A percentile compares a stretch with the other conserved stretches of the same genome.
Conservation (phyloP, 768 basidiomycete species). For the Clitopilus passeckerianus region DNA sequence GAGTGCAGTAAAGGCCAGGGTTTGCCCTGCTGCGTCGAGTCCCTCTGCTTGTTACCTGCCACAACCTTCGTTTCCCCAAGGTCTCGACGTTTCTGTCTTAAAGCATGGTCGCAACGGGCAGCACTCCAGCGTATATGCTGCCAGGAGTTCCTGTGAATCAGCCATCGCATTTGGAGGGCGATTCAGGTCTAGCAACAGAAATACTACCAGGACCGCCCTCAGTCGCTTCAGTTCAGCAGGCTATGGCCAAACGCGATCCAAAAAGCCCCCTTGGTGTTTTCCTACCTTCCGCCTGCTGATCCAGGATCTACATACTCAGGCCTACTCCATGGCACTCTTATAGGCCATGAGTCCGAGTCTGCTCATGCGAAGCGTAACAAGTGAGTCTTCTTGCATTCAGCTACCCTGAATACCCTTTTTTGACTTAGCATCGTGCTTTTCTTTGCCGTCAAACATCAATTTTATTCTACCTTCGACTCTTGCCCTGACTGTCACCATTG, state of each 20-base stretch:
- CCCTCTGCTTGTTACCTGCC: background rate
- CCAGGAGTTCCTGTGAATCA: slow-evolving; percentile 70
- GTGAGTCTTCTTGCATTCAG: slow-evolving; percentile 37
- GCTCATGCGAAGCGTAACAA: slow-evolving; percentile 68
- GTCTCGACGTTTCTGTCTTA: background rate
- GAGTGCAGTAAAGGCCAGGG: background rate
- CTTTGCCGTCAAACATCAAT: slow-evolving; percentile 12
- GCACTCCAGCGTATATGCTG: slow-evolving; percentile 66
- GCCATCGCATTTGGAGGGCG: slow-evolving; percentile 78
- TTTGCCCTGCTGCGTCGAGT: background rate
- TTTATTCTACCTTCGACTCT: slow-evolving; percentile 16
- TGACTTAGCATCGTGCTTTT: slow-evolving; percentile 16
- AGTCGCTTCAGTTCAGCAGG: slow-evolving; percentile 64
- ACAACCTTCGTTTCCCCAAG: background rate
- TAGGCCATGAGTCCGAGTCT: slow-evolving; percentile 61
- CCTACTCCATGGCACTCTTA: slow-evolving; percentile 60
- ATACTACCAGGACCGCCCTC: slow-evolving; percentile 87
- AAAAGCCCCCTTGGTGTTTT: slow-evolving; percentile 67
- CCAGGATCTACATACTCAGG: slow-evolving; percentile 87
- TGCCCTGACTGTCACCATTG: slow-evolving; percentile 13
- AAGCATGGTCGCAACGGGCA: slow-evolving; percentile 70
- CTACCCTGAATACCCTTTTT: slow-evolving; percentile 7
- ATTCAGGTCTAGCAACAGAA: slow-evolving; percentile 81
- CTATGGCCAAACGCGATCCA: slow-evolving; percentile 72
- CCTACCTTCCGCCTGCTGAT: slow-evolving; percentile 81